Evolutionary conservation across 202 grass and related monocot genomes (phyloP).

Genomic region (Setaria italica): DNA sequence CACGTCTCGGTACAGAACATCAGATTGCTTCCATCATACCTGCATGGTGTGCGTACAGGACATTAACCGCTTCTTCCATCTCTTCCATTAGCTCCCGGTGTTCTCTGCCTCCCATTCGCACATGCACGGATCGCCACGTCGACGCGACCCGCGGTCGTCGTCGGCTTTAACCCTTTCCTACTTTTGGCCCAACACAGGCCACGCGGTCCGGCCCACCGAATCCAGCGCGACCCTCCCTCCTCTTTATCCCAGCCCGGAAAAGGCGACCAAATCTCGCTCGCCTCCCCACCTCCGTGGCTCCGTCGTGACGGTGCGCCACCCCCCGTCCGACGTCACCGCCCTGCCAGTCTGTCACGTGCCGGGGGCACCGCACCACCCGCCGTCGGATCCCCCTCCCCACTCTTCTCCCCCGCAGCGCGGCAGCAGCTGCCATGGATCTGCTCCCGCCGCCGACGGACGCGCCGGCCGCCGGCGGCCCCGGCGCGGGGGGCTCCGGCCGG

Average conservation of each 20-base stretch:
- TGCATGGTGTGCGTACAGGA: no score
- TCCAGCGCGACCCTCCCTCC: slow-evolving; percentile 1
- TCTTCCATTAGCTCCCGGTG: no score
- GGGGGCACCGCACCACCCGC: not conserved
- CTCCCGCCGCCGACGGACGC: slow-evolving; percentile 72
- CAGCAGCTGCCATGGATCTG: slow-evolving; percentile 79
- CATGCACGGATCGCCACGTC: no score
- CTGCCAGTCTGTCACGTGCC: slow-evolving; percentile 48
- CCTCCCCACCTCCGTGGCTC: no score
- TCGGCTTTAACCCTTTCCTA: not conserved
- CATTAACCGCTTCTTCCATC: no score
- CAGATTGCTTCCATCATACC: no score
- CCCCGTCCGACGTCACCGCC: slow-evolving; percentile 43
- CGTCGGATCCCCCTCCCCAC: slow-evolving; percentile 15
- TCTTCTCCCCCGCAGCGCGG: not conserved
- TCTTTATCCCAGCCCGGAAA: slow-evolving; percentile 22
- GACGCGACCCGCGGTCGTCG: no score
- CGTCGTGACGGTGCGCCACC: not conserved
- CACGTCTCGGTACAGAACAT: no score
- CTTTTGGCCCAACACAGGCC: slow-evolving; percentile 38
- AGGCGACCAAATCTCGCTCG: not conserved
- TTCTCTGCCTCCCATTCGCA: no score
- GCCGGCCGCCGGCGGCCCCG: slow-evolving; percentile 46
- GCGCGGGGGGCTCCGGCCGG: slow-evolving; percentile 36
- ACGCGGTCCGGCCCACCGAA: slow-evolving; percentile 8